Percentiles rank a stretch among this genome's conserved stretches.
These are phyloP conservation scores for Fusarium metavorans DNA, from an alignment of 2,329 filamentous ascomycete genomes.

Conservation along the genomic window DNA sequence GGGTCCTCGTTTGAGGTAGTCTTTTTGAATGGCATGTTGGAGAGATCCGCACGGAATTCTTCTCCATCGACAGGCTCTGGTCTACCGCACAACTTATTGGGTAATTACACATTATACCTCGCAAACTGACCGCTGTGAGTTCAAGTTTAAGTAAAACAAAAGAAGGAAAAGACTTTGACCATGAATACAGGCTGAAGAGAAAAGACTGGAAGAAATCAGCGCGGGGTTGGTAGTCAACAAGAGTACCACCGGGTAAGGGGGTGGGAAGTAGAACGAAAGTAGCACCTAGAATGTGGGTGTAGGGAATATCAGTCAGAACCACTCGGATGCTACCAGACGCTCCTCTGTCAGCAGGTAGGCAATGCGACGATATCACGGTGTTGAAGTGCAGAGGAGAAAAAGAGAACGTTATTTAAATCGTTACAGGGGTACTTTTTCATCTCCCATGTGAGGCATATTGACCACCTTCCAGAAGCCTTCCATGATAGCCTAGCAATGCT, in stretches of 20 bases:
- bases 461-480: background rate
- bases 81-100: background rate
- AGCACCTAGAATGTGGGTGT: too few relatives aligned
- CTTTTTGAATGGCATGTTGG: background rate
- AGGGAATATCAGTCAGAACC: too few relatives aligned
- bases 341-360: background rate
- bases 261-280: too few relatives aligned
- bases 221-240: background rate
- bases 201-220: background rate
- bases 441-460: background rate
- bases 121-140: background rate
- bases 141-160: background rate
- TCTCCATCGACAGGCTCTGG: background rate
- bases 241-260: background rate
- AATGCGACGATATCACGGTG: background rate
- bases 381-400: background rate
- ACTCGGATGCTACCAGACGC: background rate
- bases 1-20: fast-evolving
- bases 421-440: background rate
- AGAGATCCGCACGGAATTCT: background rate
- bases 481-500: background rate
- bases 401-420: background rate
- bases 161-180: background rate
- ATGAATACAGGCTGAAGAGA: background rate
- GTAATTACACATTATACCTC: background rate